These are phyloP conservation scores for Vitis hybrid DNA, from an alignment of 177 flowering plant species.

Conservation along the genomic window DNA sequence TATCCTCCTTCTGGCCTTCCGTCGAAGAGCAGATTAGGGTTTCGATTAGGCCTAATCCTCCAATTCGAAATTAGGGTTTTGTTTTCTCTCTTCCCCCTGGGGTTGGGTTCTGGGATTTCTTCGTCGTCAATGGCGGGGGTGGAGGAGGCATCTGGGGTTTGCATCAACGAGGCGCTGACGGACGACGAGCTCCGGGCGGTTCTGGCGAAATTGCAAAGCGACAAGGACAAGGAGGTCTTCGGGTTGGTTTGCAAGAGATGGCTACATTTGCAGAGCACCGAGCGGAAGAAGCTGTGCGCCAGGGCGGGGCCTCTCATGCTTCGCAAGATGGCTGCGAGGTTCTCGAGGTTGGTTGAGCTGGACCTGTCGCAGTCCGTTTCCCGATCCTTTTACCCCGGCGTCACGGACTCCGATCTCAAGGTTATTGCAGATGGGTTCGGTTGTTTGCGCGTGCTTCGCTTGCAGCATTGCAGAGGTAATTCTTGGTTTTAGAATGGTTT, in stretches of 20 bases:
- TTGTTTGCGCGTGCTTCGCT: slow-evolving; percentile 51
- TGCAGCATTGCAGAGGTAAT: slow-evolving; percentile 76
- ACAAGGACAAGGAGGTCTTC: slow-evolving; percentile 70
- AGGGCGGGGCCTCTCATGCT: slow-evolving; percentile 93
- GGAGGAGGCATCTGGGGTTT: slow-evolving; percentile 14
- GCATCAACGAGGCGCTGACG: slow-evolving; percentile 70
- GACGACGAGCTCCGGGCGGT: slow-evolving; percentile 82
- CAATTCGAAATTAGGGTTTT: too few relatives aligned
- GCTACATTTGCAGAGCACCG: slow-evolving; percentile 80
- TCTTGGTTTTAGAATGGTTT: neutral
- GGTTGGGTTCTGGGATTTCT: neutral
- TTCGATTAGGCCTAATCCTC: too few relatives aligned
- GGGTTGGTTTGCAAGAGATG: slow-evolving; percentile 90
- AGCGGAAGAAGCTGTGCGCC: slow-evolving; percentile 71
- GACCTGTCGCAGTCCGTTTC: slow-evolving; percentile 82
- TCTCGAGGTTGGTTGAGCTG: slow-evolving; percentile 53
- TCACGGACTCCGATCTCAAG: slow-evolving; percentile 80
- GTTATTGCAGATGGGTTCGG: slow-evolving; percentile 68
- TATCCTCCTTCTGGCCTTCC: too few relatives aligned
- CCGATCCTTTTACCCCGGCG: slow-evolving; percentile 86
- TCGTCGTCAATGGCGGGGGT: neutral
- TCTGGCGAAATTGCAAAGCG: slow-evolving; percentile 46
- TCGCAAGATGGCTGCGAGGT: slow-evolving; percentile 64
- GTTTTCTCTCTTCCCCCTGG: neutral
- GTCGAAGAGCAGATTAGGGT: too few relatives aligned